Percentiles rank a stretch among this genome's conserved stretches.
These are phyloP conservation scores for Saccharomycopsis fermentans DNA, from an alignment of 805 yeast species.

Conservation along the genomic window DNA sequence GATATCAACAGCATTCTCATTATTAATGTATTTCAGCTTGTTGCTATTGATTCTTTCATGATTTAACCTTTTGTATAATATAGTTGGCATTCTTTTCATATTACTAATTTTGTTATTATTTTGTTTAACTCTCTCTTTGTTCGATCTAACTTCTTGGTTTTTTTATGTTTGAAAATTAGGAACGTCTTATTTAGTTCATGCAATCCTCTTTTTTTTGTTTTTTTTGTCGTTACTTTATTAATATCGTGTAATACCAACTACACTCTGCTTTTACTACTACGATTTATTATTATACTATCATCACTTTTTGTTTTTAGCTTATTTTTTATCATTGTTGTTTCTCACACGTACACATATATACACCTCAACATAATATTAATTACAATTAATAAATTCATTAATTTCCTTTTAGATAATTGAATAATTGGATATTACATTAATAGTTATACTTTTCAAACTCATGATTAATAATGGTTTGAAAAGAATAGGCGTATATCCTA, in stretches of 20 bases:
- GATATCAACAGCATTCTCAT: background rate
- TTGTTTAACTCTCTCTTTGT: background rate
- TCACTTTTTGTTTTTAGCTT: background rate
- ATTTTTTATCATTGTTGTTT: slow-evolving; percentile 1
- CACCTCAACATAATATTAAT: background rate
- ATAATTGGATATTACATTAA: no score
- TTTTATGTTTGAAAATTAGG: background rate
- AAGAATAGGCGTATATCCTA: no score
- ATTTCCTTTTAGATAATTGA: background rate
- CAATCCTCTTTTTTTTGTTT: background rate
- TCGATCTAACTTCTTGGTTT: background rate
- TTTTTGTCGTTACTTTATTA: background rate
- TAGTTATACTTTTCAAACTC: no score
- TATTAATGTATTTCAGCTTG: background rate
- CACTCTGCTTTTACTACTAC: background rate
- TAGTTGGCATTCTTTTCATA: background rate
- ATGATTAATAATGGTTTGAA: no score
- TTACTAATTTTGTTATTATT: background rate
- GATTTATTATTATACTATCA: background rate
- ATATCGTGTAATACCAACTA: background rate
- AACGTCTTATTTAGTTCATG: background rate
- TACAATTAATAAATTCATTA: background rate
- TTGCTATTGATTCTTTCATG: background rate
- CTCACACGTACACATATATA: background rate
- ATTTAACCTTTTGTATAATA: background rate